phyloP scores from a whole-genome alignment of 331 rosid species.

The Acacia concinna region DNA sequence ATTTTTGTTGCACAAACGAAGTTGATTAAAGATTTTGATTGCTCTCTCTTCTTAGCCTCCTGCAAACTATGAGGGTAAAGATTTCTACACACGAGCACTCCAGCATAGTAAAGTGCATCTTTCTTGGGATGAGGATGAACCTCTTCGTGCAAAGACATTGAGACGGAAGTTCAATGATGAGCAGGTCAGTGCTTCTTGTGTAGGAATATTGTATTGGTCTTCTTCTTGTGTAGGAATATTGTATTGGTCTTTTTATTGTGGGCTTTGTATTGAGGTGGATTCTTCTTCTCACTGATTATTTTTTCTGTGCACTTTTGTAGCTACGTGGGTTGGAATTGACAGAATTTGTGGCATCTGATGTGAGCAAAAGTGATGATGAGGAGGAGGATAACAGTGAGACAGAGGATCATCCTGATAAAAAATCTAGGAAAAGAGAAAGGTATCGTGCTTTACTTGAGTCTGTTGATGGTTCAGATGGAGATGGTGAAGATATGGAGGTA shows the following conservation, averaged over 20 bases:
- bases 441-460: slow-evolving; percentile 64
- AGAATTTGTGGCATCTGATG: slow-evolving; percentile 78
- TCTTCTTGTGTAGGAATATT: slow-evolving; percentile 8
- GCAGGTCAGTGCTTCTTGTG: slow-evolving; percentile 57
- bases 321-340: slow-evolving; percentile 69
- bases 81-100: slow-evolving; percentile 77
- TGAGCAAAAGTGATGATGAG: slow-evolving; percentile 65
- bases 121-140: slow-evolving; percentile 97
- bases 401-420: slow-evolving; percentile 48
- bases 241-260: slow-evolving; percentile 6
- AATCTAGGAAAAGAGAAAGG: slow-evolving; percentile 43
- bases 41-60: slow-evolving; percentile 59
- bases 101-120: slow-evolving; percentile 72
- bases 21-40: slow-evolving; percentile 3
- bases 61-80: slow-evolving; percentile 58
- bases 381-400: slow-evolving; percentile 39
- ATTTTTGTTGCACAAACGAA: neutral
- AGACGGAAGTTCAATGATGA: slow-evolving; percentile 67
- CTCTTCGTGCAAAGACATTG: slow-evolving; percentile 64
- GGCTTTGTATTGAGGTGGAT: slow-evolving; percentile 23
- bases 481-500: slow-evolving; percentile 82
- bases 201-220: too few relatives aligned
- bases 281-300: neutral
- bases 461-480: slow-evolving; percentile 64
- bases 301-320: slow-evolving; percentile 30